Evolutionary conservation across 345 rosid species (phyloP), one percentile per base, ranked within the genome.

Genomic region (Stellera chamaejasme): DNA sequence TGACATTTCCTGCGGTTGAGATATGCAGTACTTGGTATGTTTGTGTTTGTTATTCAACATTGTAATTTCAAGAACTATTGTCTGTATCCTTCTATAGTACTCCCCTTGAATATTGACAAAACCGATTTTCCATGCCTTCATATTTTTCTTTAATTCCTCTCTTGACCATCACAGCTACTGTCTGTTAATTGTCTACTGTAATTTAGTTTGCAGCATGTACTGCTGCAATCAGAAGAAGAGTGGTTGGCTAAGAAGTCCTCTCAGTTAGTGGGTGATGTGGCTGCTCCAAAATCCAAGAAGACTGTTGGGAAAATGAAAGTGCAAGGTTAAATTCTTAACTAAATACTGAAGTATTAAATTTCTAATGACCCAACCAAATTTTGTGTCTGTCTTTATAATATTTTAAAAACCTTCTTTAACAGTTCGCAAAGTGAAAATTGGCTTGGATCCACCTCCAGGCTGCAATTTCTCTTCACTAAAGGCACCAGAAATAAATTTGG

Each of bases 191-290:
- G 4, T 39, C 12, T 54, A 15, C 43, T 58, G 36, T 46, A 48
- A 16, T 65, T 2, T 61, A 82, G 89, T 64, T 72, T 92, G 64
- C 83, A 81, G 75, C 68, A 72, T 23, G 75, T 85, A 45, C 77
- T 92, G 48, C 69, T 92, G 65, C 95, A 88, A 51, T 76, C 98
- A 13, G 98, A 92, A 72, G 98, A 92, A 79, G 98, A 92, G 76
- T 64, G 84, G 28, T 55, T 86, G 61, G 80, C 75, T 52, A 84
- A 80, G 60, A 78, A 71, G 66, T 77, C 87, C 59, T 66, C 86
- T 28, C 83, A 81, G 62, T 59, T 84, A 65, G 82, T 76, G 32
- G 73, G 70, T 27, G 91, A 87, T 58, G 69, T 72, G 55, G 75
- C 80, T 67, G 83, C 89, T 56, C 69, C 82, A 23, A 88, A 89